These are phyloP conservation scores for Alternaria solani DNA, from an alignment of 2,329 filamentous ascomycete genomes.

Conservation along the genomic window DNA sequence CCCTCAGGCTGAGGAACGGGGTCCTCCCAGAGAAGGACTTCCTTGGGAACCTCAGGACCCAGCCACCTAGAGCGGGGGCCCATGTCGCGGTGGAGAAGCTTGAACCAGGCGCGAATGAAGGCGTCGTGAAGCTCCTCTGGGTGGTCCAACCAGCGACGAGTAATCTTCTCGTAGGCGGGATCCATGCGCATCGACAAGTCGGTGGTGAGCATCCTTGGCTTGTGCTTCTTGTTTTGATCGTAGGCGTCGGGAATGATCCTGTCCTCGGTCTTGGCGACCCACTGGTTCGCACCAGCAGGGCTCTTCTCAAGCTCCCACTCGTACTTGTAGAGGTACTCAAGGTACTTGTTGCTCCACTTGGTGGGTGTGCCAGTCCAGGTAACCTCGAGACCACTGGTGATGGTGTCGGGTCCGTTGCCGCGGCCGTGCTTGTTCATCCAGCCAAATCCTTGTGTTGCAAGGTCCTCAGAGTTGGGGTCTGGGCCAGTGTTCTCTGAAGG, in stretches of 20 bases:
- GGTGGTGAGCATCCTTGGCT: conserved; percentile 78
- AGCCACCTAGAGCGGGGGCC: conserved; percentile 75
- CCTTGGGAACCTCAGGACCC: conserved; percentile 75
- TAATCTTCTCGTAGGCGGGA: conserved; percentile 77
- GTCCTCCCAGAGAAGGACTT: conserved; percentile 78
- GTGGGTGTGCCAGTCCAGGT: conserved; percentile 79
- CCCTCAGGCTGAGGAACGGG: conserved; percentile 69
- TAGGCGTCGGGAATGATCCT: conserved; percentile 74
- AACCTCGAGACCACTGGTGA: conserved; percentile 80
- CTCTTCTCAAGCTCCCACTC: conserved; percentile 81
- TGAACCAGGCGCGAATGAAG: conserved; percentile 81
- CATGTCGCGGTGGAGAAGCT: conserved; percentile 82
- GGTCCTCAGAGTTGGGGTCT: conserved; percentile 70
- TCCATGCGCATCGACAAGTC: conserved; percentile 78
- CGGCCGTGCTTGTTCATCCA: conserved; percentile 71
- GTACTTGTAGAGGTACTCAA: conserved; percentile 79
- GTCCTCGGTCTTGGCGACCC: conserved; percentile 74
- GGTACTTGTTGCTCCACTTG: conserved; percentile 78
- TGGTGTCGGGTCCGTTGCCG: conserved; percentile 75
- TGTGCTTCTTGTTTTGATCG: conserved; percentile 74
- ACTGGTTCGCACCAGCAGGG: conserved; percentile 79
- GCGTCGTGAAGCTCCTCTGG: conserved; percentile 73
- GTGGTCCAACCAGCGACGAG: conserved; percentile 72
- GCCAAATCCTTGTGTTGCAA: conserved; percentile 75
- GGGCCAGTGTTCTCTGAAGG: conserved; percentile 69